Conservation (phyloP, 2,329 filamentous ascomycete genomes). For the Fusarium veterinarium region DNA sequence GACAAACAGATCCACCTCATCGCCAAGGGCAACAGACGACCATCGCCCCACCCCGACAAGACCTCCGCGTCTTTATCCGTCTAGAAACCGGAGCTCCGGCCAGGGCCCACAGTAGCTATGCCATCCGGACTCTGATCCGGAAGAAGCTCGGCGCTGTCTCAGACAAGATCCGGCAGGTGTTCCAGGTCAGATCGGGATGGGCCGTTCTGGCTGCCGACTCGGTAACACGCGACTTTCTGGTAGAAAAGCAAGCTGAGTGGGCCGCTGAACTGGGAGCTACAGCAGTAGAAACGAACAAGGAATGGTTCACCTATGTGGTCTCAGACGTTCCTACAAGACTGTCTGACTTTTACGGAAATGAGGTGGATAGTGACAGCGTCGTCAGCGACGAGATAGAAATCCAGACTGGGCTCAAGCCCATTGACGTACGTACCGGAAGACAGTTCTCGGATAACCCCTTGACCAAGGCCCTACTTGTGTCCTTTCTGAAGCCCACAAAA, state of each 20-base stretch:
- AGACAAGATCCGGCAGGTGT: background rate
- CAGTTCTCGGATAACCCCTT: background rate
- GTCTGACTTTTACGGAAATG: background rate
- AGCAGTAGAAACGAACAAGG: background rate
- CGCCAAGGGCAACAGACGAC: too few species aligned
- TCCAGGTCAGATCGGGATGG: background rate
- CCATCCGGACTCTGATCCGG: too few species aligned
- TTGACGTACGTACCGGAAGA: fast-evolving
- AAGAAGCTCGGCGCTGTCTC: too few species aligned
- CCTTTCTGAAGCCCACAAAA: background rate
- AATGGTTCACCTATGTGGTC: background rate
- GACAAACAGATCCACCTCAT: too few species aligned
- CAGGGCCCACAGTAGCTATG: too few species aligned
- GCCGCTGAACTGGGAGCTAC: background rate
- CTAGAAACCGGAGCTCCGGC: too few species aligned
- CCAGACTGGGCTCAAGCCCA: background rate
- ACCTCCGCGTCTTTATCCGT: too few species aligned
- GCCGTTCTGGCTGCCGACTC: background rate
- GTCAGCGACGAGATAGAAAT: background rate
- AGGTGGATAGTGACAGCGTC: background rate
- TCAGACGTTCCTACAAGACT: background rate
- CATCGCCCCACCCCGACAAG: too few species aligned
- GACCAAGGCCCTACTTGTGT: background rate
- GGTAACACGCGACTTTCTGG: background rate
- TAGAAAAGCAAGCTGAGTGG: background rate